phyloP scores from a whole-genome alignment of 768 basidiomycete genomes.

The Lentinus brumalis region DNA sequence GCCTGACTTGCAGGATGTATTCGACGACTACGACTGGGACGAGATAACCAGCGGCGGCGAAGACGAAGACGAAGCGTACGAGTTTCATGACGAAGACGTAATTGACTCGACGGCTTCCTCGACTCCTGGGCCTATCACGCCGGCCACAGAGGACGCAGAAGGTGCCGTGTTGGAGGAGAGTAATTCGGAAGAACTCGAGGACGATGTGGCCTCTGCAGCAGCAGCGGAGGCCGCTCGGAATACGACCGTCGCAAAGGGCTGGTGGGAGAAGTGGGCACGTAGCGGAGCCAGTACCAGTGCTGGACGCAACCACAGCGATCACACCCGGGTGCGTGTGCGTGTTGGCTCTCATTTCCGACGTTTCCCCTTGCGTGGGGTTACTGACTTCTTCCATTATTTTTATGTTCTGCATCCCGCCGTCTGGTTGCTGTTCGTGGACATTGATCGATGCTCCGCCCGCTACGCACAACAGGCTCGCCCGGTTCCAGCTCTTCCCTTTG shows the following conservation, averaged over 20 bases:
- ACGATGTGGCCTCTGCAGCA: constrained; percentile 21
- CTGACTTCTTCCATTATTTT: constrained; percentile 13
- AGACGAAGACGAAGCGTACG: constrained; percentile 36
- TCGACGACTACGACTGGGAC: constrained; percentile 46
- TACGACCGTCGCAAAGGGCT: constrained; percentile 43
- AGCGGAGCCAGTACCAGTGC: constrained; percentile 15
- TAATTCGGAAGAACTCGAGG: constrained; percentile 11
- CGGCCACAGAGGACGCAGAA: constrained; percentile 28
- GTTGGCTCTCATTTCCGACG: constrained; percentile 17
- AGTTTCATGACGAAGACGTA: constrained; percentile 7
- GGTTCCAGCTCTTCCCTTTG: not conserved
- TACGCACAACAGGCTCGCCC: not conserved
- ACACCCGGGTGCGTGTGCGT: constrained; percentile 13
- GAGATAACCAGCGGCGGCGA: constrained; percentile 50
- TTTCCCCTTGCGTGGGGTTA: constrained; percentile 12
- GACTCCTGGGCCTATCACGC: constrained; percentile 34
- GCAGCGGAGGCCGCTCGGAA: constrained; percentile 33
- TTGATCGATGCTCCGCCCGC: not conserved
- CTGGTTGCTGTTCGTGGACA: not conserved
- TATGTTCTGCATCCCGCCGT: not conserved
- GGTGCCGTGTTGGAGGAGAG: constrained; percentile 5
- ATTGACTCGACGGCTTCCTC: constrained; percentile 34
- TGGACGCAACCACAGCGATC: not conserved
- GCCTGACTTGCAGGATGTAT: constrained; percentile 48
- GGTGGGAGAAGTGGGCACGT: constrained; percentile 55